phyloP scores from a whole-genome alignment of 257 asterid species.

The Solanum sejunctum region DNA sequence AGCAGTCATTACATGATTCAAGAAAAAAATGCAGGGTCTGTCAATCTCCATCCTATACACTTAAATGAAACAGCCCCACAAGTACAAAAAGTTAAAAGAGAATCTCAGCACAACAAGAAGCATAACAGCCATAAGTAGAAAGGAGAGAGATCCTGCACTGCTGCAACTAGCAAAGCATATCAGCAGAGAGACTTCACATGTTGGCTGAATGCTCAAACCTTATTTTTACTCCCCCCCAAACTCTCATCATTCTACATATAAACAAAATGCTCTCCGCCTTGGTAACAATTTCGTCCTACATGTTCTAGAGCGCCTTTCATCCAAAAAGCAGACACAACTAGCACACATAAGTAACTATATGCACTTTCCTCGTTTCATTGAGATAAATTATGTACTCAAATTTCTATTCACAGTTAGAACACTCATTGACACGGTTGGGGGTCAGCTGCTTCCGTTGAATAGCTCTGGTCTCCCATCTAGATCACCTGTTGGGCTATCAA shows the following conservation, averaged over 20 bases:
- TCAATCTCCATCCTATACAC: conserved; percentile 2
- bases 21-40: background rate
- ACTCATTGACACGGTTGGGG: background rate
- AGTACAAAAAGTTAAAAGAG: background rate
- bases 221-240: background rate
- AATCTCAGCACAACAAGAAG: background rate
- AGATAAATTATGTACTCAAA: background rate
- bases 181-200: background rate
- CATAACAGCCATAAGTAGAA: background rate
- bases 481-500: conserved; percentile 3
- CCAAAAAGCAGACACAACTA: conserved; percentile 3
- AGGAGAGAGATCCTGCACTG: background rate
- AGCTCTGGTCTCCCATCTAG: background rate
- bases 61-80: background rate
- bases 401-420: conserved; percentile 1
- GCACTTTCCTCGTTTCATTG: background rate
- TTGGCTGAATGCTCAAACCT: conserved; percentile 3
- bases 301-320: background rate
- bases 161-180: background rate
- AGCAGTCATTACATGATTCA: background rate
- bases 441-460: conserved; percentile 2
- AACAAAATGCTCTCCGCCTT: background rate
- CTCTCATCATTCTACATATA: background rate
- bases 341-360: background rate
- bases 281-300: background rate